Conservation (phyloP, 257 asterid genomes). For the Scutellaria baicalensis region DNA sequence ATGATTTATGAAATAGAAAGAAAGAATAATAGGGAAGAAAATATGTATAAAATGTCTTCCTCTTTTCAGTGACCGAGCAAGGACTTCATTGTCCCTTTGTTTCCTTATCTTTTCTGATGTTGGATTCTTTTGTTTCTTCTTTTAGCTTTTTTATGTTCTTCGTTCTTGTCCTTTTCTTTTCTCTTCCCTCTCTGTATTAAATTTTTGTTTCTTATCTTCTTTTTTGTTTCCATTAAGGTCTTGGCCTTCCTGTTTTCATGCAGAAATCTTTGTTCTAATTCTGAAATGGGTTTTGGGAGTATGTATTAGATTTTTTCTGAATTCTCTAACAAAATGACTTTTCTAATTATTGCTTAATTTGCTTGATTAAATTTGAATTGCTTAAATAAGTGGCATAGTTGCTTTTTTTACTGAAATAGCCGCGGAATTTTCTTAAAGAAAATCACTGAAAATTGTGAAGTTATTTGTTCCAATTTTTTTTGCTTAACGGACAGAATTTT, state of each 20-base stretch:
- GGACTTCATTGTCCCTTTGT: not conserved
- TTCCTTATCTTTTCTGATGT: not conserved
- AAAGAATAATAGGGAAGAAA: not conserved
- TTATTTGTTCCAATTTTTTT: not conserved
- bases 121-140: not conserved
- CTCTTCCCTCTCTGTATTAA: not conserved
- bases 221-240: not conserved
- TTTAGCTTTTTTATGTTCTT: not conserved
- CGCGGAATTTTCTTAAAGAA: not conserved
- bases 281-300: not conserved
- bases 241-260: not conserved
- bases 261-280: not conserved
- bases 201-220: not conserved
- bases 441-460: not conserved
- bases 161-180: not conserved
- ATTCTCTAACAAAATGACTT: not conserved
- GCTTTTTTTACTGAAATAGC: not conserved
- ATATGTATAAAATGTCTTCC: not conserved
- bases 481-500: not conserved
- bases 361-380: not conserved
- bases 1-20: not conserved
- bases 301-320: not conserved
- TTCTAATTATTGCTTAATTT: not conserved
- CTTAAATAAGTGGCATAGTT: not conserved
- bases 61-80: not conserved